phyloP scores from a whole-genome alignment of 1,284 basidiomycete species.

The Cystobasidium sp. region DNA sequence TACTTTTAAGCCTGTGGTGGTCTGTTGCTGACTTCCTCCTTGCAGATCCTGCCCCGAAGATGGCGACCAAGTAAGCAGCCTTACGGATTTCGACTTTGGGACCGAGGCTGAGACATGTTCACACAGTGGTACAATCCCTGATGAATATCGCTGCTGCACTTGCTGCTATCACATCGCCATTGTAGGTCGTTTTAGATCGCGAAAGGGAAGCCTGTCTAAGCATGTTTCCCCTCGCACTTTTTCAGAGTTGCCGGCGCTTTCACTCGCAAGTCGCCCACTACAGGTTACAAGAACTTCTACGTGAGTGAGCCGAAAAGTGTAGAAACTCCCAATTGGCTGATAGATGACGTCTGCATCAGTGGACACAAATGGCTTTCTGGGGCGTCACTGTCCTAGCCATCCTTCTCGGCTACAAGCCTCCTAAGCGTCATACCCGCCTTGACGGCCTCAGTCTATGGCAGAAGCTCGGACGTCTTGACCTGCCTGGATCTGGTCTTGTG shows the following conservation, averaged over 20 bases:
- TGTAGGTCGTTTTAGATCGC: background rate
- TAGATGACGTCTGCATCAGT: background rate
- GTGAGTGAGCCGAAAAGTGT: background rate
- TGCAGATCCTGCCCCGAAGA: slow-evolving; percentile 24
- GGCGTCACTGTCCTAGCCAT: background rate
- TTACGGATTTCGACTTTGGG: background rate
- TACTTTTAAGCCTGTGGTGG: background rate
- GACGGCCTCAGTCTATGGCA: slow-evolving; percentile 19
- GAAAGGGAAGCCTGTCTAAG: background rate
- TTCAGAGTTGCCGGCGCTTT: slow-evolving; percentile 13
- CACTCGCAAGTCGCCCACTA: background rate
- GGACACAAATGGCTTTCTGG: slow-evolving; percentile 19
- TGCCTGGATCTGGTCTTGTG: slow-evolving; percentile 13
- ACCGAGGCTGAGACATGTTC: background rate
- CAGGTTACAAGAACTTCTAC: slow-evolving; percentile 20
- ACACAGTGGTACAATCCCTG: slow-evolving; percentile 9
- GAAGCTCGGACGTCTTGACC: slow-evolving; percentile 12
- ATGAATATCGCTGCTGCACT: slow-evolving; percentile 16
- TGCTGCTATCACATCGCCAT: background rate
- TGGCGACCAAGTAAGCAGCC: slow-evolving; percentile 14
- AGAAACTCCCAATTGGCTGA: background rate
- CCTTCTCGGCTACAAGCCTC: slow-evolving; percentile 16
- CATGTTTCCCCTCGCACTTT: background rate
- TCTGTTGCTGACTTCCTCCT: background rate
- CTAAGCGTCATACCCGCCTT: slow-evolving; percentile 5